phyloP scores from a whole-genome alignment of 1,284 basidiomycete genomes.

The Cryptococcus sp. region DNA sequence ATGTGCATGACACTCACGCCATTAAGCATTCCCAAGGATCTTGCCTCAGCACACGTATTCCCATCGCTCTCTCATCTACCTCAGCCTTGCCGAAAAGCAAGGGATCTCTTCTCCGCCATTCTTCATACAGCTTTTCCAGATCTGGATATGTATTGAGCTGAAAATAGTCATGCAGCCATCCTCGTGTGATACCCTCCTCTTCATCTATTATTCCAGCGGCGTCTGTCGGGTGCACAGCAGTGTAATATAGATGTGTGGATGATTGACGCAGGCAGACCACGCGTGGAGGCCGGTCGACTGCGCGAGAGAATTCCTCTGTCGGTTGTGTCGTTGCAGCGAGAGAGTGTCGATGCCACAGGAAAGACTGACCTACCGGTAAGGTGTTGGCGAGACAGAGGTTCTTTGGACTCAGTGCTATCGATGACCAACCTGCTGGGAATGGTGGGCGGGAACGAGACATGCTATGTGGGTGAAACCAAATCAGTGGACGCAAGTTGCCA shows the following conservation, averaged over 20 bases:
- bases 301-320: constrained; percentile 47
- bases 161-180: constrained; percentile 86
- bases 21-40: constrained; percentile 95
- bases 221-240: constrained; percentile 62
- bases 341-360: constrained; percentile 48
- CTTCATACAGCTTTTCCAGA: constrained; percentile 64
- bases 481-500: no score
- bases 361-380: constrained; percentile 51
- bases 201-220: constrained; percentile 38
- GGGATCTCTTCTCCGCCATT: constrained; percentile 73
- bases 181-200: constrained; percentile 65
- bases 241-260: constrained; percentile 67
- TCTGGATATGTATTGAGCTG: constrained; percentile 60
- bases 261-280: constrained; percentile 80
- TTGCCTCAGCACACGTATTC: constrained; percentile 75
- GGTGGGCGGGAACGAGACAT: constrained; percentile 28
- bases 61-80: constrained; percentile 59
- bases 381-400: constrained; percentile 50
- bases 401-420: constrained; percentile 27
- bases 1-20: constrained; percentile 63
- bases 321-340: constrained; percentile 15
- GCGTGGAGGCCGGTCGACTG: constrained; percentile 55
- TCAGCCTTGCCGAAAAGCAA: constrained; percentile 67
- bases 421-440: constrained; percentile 45
- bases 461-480: not conserved